Conservation (phyloP, 116 monocot species). For the Papilionanthe hybrid region DNA sequence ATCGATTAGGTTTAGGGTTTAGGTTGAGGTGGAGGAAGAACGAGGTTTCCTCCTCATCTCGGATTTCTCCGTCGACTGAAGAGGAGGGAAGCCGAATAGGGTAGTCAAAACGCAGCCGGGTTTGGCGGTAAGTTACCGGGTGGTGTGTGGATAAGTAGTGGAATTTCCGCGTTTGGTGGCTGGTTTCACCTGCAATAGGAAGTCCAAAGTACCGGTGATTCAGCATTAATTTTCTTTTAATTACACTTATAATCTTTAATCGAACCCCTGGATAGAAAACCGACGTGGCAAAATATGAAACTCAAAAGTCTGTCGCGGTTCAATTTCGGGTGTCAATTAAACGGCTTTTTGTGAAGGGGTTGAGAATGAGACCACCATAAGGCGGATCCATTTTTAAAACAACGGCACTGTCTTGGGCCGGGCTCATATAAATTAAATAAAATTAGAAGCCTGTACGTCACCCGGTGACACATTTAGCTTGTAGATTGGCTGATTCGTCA, state of each 20-base stretch:
- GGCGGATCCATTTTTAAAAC: neutral
- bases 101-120: neutral
- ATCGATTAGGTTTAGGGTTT: slow-evolving; percentile 3
- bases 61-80: neutral
- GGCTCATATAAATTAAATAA: neutral
- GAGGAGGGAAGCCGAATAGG: neutral
- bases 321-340: neutral
- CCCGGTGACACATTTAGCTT: no score
- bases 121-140: neutral
- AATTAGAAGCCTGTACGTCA: no score
- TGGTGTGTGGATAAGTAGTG: neutral
- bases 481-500: no score
- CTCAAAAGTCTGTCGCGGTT: no score
- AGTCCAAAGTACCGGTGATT: neutral
- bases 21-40: neutral
- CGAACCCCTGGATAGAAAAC: neutral
- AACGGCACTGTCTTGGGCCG: neutral
- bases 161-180: slow-evolving; percentile 6
- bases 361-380: neutral
- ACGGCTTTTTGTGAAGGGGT: neutral
- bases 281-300: neutral
- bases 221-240: neutral
- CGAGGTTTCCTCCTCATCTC: neutral
- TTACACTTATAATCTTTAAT: no score
- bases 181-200: neutral